Evolutionary conservation across 1,284 basidiomycete genomes (phyloP).

Genomic region (Chiua sp.): DNA sequence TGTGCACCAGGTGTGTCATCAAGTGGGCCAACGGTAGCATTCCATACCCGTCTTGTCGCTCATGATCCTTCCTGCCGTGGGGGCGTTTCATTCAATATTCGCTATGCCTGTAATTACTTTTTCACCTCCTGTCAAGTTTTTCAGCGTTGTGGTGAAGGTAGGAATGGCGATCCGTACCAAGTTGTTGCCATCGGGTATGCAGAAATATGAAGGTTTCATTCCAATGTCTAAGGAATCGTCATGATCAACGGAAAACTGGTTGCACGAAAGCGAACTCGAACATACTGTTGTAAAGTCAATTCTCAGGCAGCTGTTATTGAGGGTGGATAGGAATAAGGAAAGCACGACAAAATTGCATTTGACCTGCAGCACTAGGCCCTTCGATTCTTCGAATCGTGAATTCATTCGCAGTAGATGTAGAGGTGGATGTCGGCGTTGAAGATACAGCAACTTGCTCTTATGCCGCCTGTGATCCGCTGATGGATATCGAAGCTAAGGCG

Average conservation of each 20-base stretch:
- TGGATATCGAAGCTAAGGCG: conserved; percentile 45
- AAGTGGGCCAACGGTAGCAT: conserved; percentile 58
- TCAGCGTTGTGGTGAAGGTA: conserved; percentile 3
- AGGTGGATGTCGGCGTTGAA: conserved; percentile 49
- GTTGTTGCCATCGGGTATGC: conserved; percentile 70
- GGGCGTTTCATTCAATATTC: neutral
- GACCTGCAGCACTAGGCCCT: conserved; percentile 49
- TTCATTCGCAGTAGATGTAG: conserved; percentile 49
- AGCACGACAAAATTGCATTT: conserved; percentile 65
- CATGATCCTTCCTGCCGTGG: conserved; percentile 54
- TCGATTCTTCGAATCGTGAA: conserved; percentile 58
- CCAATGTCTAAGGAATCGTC: conserved; percentile 48
- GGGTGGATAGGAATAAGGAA: conserved; percentile 76
- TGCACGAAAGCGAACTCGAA: neutral
- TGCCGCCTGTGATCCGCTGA: conserved; percentile 50
- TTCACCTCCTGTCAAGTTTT: conserved; percentile 44
- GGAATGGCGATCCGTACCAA: conserved; percentile 40
- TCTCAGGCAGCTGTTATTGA: conserved; percentile 64
- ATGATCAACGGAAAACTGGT: conserved; percentile 1
- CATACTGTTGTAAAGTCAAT: conserved; percentile 65
- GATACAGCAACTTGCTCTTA: conserved; percentile 60
- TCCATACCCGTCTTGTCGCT: conserved; percentile 72
- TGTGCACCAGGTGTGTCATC: conserved; percentile 45
- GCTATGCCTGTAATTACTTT: too few species aligned
- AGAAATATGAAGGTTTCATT: conserved; percentile 68